Evolutionary conservation across 257 asterid species (phyloP), one percentile per base, ranked within the genome.

Genomic region (Mitragyna speciosa): DNA sequence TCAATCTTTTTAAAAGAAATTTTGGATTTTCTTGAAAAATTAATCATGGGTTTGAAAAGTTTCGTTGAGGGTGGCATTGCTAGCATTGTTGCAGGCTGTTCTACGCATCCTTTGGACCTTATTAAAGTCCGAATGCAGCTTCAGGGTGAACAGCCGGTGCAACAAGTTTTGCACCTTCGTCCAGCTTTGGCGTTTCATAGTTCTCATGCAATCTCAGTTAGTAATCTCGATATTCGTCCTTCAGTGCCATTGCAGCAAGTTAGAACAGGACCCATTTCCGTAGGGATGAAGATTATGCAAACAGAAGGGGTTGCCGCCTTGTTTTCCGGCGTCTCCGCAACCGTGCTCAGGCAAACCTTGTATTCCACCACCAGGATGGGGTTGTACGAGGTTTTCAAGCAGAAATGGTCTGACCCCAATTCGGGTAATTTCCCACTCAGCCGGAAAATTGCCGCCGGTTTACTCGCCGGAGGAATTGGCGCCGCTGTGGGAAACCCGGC

Each of bases 401-500:
- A 76, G 31, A 91, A 86, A 84, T 91, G 94, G 92, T 67, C 94
- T 5, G 88, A 89, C 9, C 85, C 88, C 36, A 31, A 47, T 4
- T 78, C 92, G 30, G 87, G 87, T 7, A 78, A 30, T 61, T 81
- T 91, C 52, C 80, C 94, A 0, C 68, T 91, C 2, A 16, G 82
- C 14, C 80, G 82, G 1, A 89, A 91, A 70, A 83, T 89, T 41
- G 75, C 84, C 0, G 94, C 94, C 28, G 96, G 96, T 0, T 81
- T 89, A 19, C 48, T 91, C 6, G 91, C 96, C 49, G 94, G 96
- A 0, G 94, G 84, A 3, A 75, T 91, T 17, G 96, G 96, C 30
- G 96, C 94, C 31, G 91, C 94, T 7, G 94, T 91, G 15, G 94
- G 96, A 9, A 89, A 91, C 85, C 96, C 96, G 0, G 96, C 96